These are phyloP conservation scores for Quercus tomentella DNA, from an alignment of 331 rosid species.

Conservation along the genomic window DNA sequence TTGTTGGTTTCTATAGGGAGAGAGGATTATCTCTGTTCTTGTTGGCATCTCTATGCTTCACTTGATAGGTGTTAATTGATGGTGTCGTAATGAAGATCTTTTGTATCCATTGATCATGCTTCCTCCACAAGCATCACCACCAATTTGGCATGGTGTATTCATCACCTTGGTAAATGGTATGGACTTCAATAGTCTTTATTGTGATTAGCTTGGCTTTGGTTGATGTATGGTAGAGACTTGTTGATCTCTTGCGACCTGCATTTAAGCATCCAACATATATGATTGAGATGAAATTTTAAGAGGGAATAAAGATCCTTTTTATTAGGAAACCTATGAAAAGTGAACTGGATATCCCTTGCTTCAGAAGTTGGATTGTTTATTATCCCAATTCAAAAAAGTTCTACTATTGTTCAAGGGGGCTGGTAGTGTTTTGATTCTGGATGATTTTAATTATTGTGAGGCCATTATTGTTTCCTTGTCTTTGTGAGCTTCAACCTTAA, in stretches of 20 bases:
- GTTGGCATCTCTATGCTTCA: conserved; percentile 53
- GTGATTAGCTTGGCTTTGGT: conserved; percentile 1
- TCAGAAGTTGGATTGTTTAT: background rate
- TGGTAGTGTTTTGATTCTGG: background rate
- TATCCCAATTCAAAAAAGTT: background rate
- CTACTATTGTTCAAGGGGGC: background rate
- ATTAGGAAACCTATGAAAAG: too few relatives aligned
- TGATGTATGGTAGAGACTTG: background rate
- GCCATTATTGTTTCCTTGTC: background rate
- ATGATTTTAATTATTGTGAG: background rate
- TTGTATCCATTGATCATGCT: conserved; percentile 65
- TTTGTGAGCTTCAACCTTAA: background rate
- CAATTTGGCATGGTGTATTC: conserved; percentile 86
- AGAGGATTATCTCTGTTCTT: conserved; percentile 64
- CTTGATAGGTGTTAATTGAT: conserved; percentile 73
- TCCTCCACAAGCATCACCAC: conserved; percentile 74
- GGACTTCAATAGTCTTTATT: conserved; percentile 16
- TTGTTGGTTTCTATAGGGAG: conserved; percentile 61
- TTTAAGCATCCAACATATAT: conserved; percentile 7
- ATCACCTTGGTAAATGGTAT: conserved; percentile 87
- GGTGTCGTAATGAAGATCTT: conserved; percentile 69
- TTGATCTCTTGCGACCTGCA: conserved; percentile 14
- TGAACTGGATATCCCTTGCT: too few relatives aligned
- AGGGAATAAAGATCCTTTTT: background rate
- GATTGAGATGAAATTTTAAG: conserved; percentile 14